A percentile compares a stretch with the other conserved stretches of the same genome.
Evolutionary conservation across 2,329 filamentous ascomycete species (phyloP).

Genomic region (Fusarium lateritium): DNA sequence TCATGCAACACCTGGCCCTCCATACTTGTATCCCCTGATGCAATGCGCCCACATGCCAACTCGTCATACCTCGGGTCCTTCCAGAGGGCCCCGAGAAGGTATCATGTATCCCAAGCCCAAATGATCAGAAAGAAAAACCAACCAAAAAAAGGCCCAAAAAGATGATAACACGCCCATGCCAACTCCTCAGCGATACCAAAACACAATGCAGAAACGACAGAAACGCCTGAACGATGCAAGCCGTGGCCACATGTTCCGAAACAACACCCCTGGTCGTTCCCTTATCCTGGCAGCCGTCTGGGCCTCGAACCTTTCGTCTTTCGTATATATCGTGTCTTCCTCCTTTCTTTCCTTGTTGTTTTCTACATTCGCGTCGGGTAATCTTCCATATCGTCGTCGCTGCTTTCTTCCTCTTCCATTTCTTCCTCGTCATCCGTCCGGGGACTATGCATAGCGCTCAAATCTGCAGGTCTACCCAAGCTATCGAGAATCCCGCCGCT

Average conservation of each 20-base stretch:
- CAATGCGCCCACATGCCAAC: constrained; percentile 34
- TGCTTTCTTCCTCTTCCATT: constrained; percentile 62
- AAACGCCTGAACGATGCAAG: constrained; percentile 51
- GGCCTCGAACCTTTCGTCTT: not conserved
- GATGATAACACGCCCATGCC: constrained; percentile 39
- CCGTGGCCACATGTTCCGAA: constrained; percentile 34
- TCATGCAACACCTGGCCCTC: constrained; percentile 7
- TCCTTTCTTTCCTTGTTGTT: not conserved
- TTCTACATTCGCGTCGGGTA: constrained; percentile 47
- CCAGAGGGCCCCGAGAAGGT: constrained; percentile 47
- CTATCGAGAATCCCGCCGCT: constrained; percentile 56
- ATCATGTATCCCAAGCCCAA: constrained; percentile 45
- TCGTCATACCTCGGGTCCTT: constrained; percentile 45
- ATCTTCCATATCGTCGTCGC: constrained; percentile 71
- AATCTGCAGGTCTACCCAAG: constrained; percentile 63
- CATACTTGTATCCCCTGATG: constrained; percentile 23
- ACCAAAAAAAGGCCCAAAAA: constrained; percentile 39
- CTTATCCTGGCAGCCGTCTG: not conserved
- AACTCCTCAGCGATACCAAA: constrained; percentile 50
- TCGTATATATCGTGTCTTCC: not conserved
- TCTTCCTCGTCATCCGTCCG: constrained; percentile 58
- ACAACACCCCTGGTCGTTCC: constrained; percentile 14
- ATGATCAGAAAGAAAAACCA: constrained; percentile 36
- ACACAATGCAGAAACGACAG: constrained; percentile 46
- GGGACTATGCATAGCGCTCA: constrained; percentile 67